Evolutionary conservation across 306 rosid genomes (phyloP).

Genomic region (Cicer pinnatifidum): DNA sequence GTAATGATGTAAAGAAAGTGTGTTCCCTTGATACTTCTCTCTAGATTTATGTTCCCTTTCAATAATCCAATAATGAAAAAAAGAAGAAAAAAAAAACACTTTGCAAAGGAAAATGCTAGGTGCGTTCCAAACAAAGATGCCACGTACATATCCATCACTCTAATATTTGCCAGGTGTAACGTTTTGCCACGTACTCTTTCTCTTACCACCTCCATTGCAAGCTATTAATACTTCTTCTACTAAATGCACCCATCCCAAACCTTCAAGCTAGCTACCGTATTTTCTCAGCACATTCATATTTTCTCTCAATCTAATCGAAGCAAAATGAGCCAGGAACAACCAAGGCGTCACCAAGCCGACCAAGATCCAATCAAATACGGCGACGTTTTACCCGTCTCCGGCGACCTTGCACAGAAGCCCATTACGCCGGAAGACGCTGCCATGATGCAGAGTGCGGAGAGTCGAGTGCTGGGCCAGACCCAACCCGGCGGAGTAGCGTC

Average conservation of each 20-base stretch:
- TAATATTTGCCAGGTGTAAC: slow-evolving; percentile 35
- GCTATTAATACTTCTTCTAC: slow-evolving; percentile 17
- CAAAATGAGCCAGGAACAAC: slow-evolving; percentile 70
- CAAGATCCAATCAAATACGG: slow-evolving; percentile 65
- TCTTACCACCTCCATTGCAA: slow-evolving; percentile 22
- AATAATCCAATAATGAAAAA: too few species aligned
- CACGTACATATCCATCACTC: slow-evolving; percentile 30
- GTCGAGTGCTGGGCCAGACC: slow-evolving; percentile 60
- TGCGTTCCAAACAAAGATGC: slow-evolving; percentile 26
- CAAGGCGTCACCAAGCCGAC: slow-evolving; percentile 39
- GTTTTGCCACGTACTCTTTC: slow-evolving; percentile 13
- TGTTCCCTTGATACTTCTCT: too few species aligned
- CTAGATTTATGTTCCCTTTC: too few species aligned
- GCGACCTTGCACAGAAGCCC: slow-evolving; percentile 60
- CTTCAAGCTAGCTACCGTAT: not conserved
- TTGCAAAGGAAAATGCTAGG: slow-evolving; percentile 14
- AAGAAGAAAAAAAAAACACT: too few species aligned
- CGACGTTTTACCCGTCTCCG: slow-evolving; percentile 64
- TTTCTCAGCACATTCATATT: not conserved
- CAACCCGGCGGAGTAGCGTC: slow-evolving; percentile 64
- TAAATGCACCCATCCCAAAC: not conserved
- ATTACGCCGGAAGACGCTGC: slow-evolving; percentile 73
- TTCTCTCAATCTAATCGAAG: not conserved
- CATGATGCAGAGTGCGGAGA: slow-evolving; percentile 84
- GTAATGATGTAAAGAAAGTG: too few species aligned